Evolutionary conservation across 148 eudicot species (phyloP), one percentile per base, ranked within the genome.

Genomic region (Rheum nobile): DNA sequence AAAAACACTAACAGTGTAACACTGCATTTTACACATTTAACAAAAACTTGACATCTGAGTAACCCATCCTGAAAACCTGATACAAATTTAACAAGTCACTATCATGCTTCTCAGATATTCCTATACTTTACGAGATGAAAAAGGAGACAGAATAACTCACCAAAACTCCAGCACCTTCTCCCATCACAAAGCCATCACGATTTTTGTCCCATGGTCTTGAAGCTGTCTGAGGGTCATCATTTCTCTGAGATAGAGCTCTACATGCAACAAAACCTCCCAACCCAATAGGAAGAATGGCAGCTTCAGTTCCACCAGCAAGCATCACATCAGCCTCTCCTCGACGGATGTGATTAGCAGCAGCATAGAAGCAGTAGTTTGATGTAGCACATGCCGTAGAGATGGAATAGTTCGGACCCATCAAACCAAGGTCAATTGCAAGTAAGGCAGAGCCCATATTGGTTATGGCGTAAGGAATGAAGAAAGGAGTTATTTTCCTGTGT

Each of bases 351-450:
- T 93, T 93, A 57, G 98, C 98, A 82, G 98, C 98, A 67, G 94
- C 89, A 61, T 89, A 85, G 75, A 93, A 87, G 84, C 96, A 90
- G 75, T 89, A 90, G 77, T 93, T 93, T 22, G 96, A 90, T 73
- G 98, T 93, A 71, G 98, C 98, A 82, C 98, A 93, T 26, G 98
- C 98, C 61, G 96, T 90, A 8, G 96, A 93, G 55, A 93, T 93
- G 14, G 98, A 93, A 72, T 93, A 90, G 70, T 93, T 93, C 38
- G 98, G 98, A 65, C 98, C 96, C 98, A 93, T 93, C 46, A 93
- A 81, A 76, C 98, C 98, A 42, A 89, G 86, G 71, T 93, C 98
- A 74, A 93, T 93, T 72, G 94, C 98, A 67, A 93, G 94, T 81
- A 87, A 85, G 14, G 98, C 98, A 26, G 98, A 90, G 28, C 88